Evolutionary conservation across 78 protist genomes (phyloP), one percentile per base, ranked within the genome.

Genomic region (Tieghemostelium lacteum): DNA sequence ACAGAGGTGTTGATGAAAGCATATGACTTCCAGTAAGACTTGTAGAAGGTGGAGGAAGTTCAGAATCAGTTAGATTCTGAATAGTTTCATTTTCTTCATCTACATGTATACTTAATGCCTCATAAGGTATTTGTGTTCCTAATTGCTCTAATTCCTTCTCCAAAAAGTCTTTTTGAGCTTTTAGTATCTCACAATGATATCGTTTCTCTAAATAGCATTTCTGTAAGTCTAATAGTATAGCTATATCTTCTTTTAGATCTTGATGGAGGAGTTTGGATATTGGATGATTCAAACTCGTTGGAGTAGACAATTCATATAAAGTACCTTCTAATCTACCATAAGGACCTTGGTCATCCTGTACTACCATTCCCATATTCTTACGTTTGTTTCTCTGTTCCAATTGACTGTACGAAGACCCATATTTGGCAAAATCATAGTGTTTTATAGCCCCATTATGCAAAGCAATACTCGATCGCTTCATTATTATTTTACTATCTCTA

Each of bases 31-130:
- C n/a, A 45, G 52, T 45, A 14, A 14, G 52, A 45, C 10, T 45
- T 45, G 52, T 45, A 14, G 52, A 45, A 14, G 52, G n/a, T 45
- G 52, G 10, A 14, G 52, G 6, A 14, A 45, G 52, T 45, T 52
- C 45, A 71, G 40, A 29, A 71, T 71, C 77, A 12, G 63, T 71
- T 7, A 17, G 28, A 50, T 71, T 52, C 31, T 71, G 60, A 50
- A 71, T 71, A 16, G 77, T 71, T 71, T 71, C 77, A 52, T 71
- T 71, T 71, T 83, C 91, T 45, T 83, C 91, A 36, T 83, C 91
- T 1, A 83, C 72, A 20, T 52, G 80, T 29, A 83, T 36, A 19
- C 63, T 61, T 16, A 83, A 58, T n/a, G 67, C 67, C 19, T 83
- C 91, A 2, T 67, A 52, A 1, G 91, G 64, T 12, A 83, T 57